Percentiles rank a stretch among this genome's conserved stretches.
These are phyloP conservation scores for Oryza punctata DNA, from an alignment of 176 grass and related monocot genomes.

Conservation along the genomic window DNA sequence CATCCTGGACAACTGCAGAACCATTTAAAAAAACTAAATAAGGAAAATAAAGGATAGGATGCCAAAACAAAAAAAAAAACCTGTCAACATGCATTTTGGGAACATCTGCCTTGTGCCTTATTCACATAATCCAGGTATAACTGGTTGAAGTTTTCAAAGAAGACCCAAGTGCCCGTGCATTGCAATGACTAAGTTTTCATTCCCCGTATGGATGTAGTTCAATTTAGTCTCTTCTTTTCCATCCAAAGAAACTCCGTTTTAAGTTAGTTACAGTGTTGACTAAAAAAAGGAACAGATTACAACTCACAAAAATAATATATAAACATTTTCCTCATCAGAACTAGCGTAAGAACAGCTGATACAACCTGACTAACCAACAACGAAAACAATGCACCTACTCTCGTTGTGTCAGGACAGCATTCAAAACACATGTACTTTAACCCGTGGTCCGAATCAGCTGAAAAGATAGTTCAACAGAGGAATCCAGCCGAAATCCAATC, in stretches of 20 bases:
- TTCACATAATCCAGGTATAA: background rate
- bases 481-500: background rate
- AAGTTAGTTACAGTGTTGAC: background rate
- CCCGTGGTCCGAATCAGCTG: background rate
- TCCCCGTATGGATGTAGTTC: background rate
- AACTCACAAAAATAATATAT: background rate
- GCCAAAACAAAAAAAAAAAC: background rate
- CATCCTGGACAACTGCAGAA: background rate
- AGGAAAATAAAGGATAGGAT: background rate
- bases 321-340: background rate
- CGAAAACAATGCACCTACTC: constrained; percentile 24
- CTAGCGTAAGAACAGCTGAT: background rate
- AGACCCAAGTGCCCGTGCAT: background rate
- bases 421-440: background rate
- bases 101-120: constrained; percentile 2
- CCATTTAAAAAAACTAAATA: background rate
- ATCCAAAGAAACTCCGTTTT: background rate
- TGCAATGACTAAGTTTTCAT: background rate
- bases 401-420: background rate
- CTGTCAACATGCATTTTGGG: constrained; percentile 1
- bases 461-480: background rate
- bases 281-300: background rate
- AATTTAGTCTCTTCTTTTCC: background rate
- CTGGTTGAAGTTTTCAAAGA: background rate
- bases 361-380: background rate